Evolutionary conservation across 31 red algal species (phyloP).

Genomic region (Asparagopsis taxiformis): DNA sequence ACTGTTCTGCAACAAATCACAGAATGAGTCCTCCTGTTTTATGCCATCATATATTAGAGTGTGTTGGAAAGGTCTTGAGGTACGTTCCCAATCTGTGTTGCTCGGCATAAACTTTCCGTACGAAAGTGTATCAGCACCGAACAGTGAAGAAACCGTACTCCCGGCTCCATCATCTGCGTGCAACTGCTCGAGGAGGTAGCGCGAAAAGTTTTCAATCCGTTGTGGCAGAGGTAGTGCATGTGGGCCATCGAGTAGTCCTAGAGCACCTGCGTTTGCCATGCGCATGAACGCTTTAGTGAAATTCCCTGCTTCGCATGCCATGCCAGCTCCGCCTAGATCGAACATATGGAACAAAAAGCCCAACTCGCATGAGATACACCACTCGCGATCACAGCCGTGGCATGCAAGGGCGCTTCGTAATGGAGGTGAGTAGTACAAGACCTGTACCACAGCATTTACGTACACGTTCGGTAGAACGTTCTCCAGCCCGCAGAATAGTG

Average conservation of each 20-base stretch:
- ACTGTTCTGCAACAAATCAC: constrained; percentile 45
- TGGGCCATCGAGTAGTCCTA: constrained; percentile 89
- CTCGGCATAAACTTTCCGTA: constrained; percentile 57
- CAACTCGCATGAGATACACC: constrained; percentile 91
- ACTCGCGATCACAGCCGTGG: constrained; percentile 77
- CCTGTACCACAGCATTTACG: constrained; percentile 93
- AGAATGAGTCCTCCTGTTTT: constrained; percentile 21
- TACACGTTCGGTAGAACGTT: constrained; percentile 97
- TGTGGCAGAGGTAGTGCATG: constrained; percentile 63
- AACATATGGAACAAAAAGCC: constrained; percentile 97
- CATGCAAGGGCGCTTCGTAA: constrained; percentile 74
- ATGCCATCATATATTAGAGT: constrained; percentile 41
- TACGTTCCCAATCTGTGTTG: constrained; percentile 66
- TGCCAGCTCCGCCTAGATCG: constrained; percentile 74
- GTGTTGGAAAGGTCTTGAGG: constrained; percentile 73
- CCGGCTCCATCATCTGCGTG: constrained; percentile 58
- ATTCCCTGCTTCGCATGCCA: constrained; percentile 92
- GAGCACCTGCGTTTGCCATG: constrained; percentile 85
- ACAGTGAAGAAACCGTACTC: constrained; percentile 50
- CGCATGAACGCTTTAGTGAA: constrained; percentile 92
- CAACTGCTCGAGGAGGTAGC: constrained; percentile 96
- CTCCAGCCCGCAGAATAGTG: constrained; percentile 89
- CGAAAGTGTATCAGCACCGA: constrained; percentile 62
- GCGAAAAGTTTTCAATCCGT: constrained; percentile 86
- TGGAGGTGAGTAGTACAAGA: constrained; percentile 76